Evolutionary conservation across 352 stramenopile genomes (phyloP).

Genomic region (Globisporangium paddicum): DNA sequence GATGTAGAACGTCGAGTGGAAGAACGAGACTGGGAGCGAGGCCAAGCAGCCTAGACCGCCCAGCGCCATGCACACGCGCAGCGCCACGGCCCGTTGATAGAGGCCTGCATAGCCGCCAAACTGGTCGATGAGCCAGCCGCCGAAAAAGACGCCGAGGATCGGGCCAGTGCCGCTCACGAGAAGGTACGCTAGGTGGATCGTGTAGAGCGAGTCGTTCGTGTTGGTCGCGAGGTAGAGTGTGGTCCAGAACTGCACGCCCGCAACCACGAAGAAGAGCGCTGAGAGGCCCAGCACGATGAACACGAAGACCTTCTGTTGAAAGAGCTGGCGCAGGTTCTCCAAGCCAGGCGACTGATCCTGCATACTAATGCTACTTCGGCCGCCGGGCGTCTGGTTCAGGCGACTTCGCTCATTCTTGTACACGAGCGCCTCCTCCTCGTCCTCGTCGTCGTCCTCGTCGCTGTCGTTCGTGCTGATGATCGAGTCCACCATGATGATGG

Average conservation of each 20-base stretch:
- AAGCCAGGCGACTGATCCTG: slow-evolving; percentile 31
- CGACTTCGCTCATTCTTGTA: slow-evolving; percentile 27
- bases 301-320: slow-evolving; percentile 66
- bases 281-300: slow-evolving; percentile 77
- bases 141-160: slow-evolving; percentile 84
- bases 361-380: slow-evolving; percentile 16
- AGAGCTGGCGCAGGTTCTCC: slow-evolving; percentile 43
- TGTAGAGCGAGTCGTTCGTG: slow-evolving; percentile 68
- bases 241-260: slow-evolving; percentile 81
- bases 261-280: slow-evolving; percentile 79
- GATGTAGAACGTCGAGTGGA: slow-evolving; percentile 61
- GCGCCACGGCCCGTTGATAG: slow-evolving; percentile 56
- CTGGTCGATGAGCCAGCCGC: slow-evolving; percentile 78
- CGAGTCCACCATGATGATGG: slow-evolving; percentile 61
- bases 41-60: slow-evolving; percentile 41
- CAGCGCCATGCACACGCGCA: slow-evolving; percentile 71
- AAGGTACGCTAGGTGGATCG: slow-evolving; percentile 72
- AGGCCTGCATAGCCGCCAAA: slow-evolving; percentile 70
- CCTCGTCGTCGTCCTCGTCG: slow-evolving; percentile 28
- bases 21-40: slow-evolving; percentile 61
- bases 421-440: slow-evolving; percentile 15
- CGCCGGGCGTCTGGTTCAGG: slow-evolving; percentile 14
- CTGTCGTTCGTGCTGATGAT: slow-evolving; percentile 36
- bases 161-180: slow-evolving; percentile 71
- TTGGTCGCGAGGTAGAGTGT: slow-evolving; percentile 83